Conservation (phyloP, 352 stramenopile genomes). For the Globisporangium camurandrum region DNA sequence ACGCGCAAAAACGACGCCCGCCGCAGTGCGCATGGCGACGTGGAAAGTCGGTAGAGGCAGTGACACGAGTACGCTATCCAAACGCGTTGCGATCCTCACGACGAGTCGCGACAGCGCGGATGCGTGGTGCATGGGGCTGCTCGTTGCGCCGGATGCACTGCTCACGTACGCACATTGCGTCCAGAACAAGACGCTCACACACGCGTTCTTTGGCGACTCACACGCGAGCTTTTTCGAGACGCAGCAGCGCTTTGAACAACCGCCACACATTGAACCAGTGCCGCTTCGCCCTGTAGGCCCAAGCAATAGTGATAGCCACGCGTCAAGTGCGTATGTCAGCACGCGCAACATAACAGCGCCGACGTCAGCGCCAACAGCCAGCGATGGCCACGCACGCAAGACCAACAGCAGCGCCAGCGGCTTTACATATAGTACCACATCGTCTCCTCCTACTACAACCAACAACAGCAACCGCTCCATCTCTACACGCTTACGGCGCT, state of each 20-base stretch:
- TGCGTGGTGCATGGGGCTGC: slow-evolving; percentile 25
- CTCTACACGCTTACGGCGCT: background rate
- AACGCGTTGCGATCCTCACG: slow-evolving; percentile 22
- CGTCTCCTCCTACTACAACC: no score
- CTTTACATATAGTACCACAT: no score
- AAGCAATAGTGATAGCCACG: no score
- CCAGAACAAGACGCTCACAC: slow-evolving; percentile 5
- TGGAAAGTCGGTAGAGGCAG: slow-evolving; percentile 3
- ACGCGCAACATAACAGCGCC: no score
- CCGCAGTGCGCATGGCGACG: background rate
- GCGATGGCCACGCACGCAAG: background rate
- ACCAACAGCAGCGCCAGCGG: background rate
- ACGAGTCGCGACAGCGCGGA: slow-evolving; percentile 1
- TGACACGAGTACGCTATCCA: background rate
- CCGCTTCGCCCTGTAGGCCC: background rate
- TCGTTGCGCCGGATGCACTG: slow-evolving; percentile 21
- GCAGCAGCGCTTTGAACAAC: background rate
- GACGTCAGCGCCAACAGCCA: no score
- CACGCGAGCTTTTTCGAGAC: slow-evolving; percentile 5
- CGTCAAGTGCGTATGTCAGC: no score
- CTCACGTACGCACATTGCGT: slow-evolving; percentile 25
- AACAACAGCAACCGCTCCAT: background rate
- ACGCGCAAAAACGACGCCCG: background rate
- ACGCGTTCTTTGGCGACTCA: slow-evolving; percentile 22
- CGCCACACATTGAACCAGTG: background rate